Base-by-base conservation (phyloP, 176 grass and related monocot species). In the Oryza brachyantha region DNA sequence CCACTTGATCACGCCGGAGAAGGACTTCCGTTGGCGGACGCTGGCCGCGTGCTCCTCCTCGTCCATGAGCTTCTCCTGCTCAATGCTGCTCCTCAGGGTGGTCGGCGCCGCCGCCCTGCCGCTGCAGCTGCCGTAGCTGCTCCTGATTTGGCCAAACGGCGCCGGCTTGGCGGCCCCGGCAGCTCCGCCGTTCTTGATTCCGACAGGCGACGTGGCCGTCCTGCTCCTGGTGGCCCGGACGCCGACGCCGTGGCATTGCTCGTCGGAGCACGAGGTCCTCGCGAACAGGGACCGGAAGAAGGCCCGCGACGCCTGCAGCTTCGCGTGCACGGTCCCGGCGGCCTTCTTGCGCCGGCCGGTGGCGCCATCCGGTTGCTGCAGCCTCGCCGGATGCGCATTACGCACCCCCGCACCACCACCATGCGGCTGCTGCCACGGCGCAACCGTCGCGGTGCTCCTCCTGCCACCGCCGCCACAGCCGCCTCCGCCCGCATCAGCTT, bases 281-380 rank as follows among this genome's bases (percentile, higher is more conserved):
- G 73, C 54, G 91, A 93, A 93, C 21, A 93, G 73, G 0, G 87
- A 87, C 68, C 74, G 82, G 76, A 93, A 61, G 80, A 89, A 89
- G 11, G 64, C 58, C 37, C 68, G 79, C 17, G 90, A 79, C 39
- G 84, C 86, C 84, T 82, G 81, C 66, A 89, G 72, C 77, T 66
- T 84, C 42, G 79, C 66, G 5, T 79, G 80, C 59, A 77, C 63
- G 13, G 75, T 29, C 66, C 46, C 16, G 59, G 72, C 54, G 25
- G 57, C 39, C 62, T 74, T 81, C 78, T 59, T 73, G 37, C 84
- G 60, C 57, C 79, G 71, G 75, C 48, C 48, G 52, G 21, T 22
- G 83, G 58, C 48, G 5, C 69, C n/a, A 61, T 87, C 89, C 58
- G 63, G 22, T 28, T 52, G 57, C 22, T 52, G 64, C 25, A 50